Evolutionary conservation across 805 yeast genomes (phyloP).

Genomic region (Kodamaea leandrae): DNA sequence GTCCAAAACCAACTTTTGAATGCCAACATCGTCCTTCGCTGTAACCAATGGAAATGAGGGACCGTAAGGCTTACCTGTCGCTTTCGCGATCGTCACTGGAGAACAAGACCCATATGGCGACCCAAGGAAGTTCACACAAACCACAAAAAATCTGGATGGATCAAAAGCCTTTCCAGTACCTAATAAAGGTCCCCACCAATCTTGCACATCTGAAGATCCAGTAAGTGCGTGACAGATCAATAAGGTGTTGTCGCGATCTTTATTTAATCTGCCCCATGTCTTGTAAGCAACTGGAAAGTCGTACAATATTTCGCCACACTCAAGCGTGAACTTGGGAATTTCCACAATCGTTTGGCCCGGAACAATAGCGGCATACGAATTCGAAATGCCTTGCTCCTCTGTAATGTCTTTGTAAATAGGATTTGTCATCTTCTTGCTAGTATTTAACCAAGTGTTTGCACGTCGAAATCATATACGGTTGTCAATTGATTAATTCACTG

Average conservation of each 20-base stretch:
- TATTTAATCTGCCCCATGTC: conserved; percentile 88
- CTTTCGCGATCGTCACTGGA: conserved; percentile 80
- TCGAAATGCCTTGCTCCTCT: conserved; percentile 47
- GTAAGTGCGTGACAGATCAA: conserved; percentile 95
- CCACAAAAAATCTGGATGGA: conserved; percentile 78
- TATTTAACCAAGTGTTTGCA: conserved; percentile 20
- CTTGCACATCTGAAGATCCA: conserved; percentile 91
- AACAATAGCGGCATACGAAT: conserved; percentile 70
- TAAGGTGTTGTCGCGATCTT: conserved; percentile 67
- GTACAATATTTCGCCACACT: conserved; percentile 71
- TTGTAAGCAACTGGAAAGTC: conserved; percentile 92
- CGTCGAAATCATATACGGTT: conserved; percentile 14
- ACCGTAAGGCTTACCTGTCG: conserved; percentile 75
- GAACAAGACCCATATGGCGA: conserved; percentile 96
- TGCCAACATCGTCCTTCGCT: conserved; percentile 84
- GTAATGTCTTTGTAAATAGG: conserved; percentile 37
- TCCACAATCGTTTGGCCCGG: conserved; percentile 74
- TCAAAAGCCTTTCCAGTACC: conserved; percentile 89
- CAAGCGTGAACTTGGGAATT: conserved; percentile 71
- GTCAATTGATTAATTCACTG: not conserved
- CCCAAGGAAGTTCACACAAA: conserved; percentile 90
- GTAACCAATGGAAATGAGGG: conserved; percentile 95
- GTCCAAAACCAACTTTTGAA: conserved; percentile 77
- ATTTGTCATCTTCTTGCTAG: conserved; percentile 12
- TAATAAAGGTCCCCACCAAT: conserved; percentile 98